phyloP scores from a whole-genome alignment of 768 basidiomycete genomes.

The Tulasnella sp. region DNA sequence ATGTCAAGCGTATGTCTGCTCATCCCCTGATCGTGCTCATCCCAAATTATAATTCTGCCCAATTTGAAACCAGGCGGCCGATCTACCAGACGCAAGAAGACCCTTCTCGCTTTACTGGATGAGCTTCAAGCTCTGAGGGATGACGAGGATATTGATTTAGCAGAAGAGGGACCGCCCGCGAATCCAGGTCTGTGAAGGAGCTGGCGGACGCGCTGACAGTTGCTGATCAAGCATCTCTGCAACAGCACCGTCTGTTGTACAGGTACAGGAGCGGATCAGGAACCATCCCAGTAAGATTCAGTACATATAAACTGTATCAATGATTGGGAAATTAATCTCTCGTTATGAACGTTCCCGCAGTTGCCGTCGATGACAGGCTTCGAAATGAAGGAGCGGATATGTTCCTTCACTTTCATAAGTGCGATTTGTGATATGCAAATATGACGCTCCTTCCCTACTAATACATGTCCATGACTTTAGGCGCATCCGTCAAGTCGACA shows the following conservation, averaged over 20 bases:
- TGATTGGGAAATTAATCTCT: not conserved
- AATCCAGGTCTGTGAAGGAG: not conserved
- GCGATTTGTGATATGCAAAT: constrained; percentile 16
- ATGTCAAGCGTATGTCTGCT: not conserved
- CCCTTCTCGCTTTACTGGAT: constrained; percentile 15
- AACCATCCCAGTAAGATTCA: not conserved
- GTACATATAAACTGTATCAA: not conserved
- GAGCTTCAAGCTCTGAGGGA: constrained; percentile 13
- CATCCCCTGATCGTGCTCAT: not conserved
- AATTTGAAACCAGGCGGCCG: not conserved
- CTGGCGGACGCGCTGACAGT: not conserved
- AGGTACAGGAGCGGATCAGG: constrained; percentile 1
- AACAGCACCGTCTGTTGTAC: not conserved
- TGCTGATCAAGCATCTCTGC: not conserved
- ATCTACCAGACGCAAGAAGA: constrained; percentile 11
- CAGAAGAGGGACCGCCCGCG: not conserved
- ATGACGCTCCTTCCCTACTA: not conserved
- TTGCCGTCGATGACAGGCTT: constrained; percentile 57
- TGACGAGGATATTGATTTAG: constrained; percentile 7
- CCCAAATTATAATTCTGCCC: not conserved
- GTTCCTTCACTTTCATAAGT: constrained; percentile 56
- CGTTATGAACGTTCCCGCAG: constrained; percentile 25
- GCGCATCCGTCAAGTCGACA: constrained; percentile 50
- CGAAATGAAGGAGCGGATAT: constrained; percentile 54
- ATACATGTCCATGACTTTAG: constrained; percentile 25